Evolutionary conservation across 2,329 filamentous ascomycete genomes (phyloP), one percentile per base, ranked within the genome.

Genomic region (Colletotrichum graminicola): DNA sequence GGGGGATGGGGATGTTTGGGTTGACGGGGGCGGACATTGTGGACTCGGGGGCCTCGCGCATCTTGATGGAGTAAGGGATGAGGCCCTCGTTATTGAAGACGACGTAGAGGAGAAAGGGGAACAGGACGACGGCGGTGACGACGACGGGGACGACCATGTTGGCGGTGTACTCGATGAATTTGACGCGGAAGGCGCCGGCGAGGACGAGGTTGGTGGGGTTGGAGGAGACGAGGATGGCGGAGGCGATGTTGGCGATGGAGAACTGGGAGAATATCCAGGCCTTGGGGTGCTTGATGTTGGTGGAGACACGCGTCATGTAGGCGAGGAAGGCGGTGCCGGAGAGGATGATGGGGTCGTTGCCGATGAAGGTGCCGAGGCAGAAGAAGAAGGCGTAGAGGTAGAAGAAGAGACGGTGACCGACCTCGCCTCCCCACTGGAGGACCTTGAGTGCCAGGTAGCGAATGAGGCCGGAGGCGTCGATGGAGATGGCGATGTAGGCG

Each of bases 161-260:
- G n/a, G 90, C 91, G 0, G 91, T 93, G 76, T 94, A 94, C 51
- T 88, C 84, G 76, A 94, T 88, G 78, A 94, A 94, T 62, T 87
- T 91, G 81, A 94, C 91, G 4, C 87, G 76, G 76, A 94, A 94
- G 2, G 92, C 92, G 5, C 92, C 91, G 0, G 92, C 91, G 0
- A 94, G 85, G 0, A 94, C 92, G 10, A 94, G 85, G 66, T 94
- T 94, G 2, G 92, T 94, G 0, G 92, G 92, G 71, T 94, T 94
- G 0, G 92, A 94, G 0, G 92, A 94, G 12, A 94, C 92, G 16
- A 94, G 83, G 32, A 94, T 92, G 0, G 92, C 91, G 0, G 92
- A 94, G 2, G 89, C 90, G 59, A 94, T 92, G 73, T 94, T 94
- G 62, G 91, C 91, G 1, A 93, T 79, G 21, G 92, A 87, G 68